A percentile compares a stretch with the other conserved stretches of the same genome.
Conservation (phyloP, 331 rosid species). For the Ulmus americana region DNA sequence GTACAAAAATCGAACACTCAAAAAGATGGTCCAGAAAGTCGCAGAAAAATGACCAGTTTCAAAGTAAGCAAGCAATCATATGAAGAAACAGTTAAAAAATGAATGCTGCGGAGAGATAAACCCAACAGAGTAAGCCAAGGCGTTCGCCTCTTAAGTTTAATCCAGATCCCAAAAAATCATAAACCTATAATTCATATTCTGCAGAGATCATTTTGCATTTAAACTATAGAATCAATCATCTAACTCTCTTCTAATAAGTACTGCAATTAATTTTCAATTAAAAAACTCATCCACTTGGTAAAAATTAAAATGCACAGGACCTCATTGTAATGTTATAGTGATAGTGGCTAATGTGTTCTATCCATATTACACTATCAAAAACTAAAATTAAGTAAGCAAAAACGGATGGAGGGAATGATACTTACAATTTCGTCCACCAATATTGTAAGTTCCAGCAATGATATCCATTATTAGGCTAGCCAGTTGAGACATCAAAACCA, state of each 20-base stretch:
- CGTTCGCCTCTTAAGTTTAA: no score
- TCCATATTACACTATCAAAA: constrained; percentile 1
- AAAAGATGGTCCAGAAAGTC: constrained; percentile 13
- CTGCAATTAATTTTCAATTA: neutral
- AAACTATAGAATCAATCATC: neutral
- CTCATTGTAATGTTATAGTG: neutral
- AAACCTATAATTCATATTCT: no score
- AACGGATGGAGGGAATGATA: constrained; percentile 28
- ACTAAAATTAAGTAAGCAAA: constrained; percentile 4
- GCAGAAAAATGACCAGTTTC: neutral
- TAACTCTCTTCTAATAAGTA: neutral
- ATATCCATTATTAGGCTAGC: constrained; percentile 97
- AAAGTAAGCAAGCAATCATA: no score
- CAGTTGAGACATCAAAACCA: constrained; percentile 93
- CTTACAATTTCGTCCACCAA: constrained; percentile 77
- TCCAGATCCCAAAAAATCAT: no score
- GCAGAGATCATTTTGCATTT: no score
- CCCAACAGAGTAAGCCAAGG: no score
- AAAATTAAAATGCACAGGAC: neutral
- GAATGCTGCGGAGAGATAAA: neutral
- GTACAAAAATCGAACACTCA: constrained; percentile 14
- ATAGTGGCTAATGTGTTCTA: constrained; percentile 3
- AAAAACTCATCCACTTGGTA: neutral
- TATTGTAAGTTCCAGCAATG: constrained; percentile 82
- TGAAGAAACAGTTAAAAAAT: neutral